Evolutionary conservation across 306 rosid genomes (phyloP), one percentile per base, ranked within the genome.

Genomic region (Rosa multiflora): DNA sequence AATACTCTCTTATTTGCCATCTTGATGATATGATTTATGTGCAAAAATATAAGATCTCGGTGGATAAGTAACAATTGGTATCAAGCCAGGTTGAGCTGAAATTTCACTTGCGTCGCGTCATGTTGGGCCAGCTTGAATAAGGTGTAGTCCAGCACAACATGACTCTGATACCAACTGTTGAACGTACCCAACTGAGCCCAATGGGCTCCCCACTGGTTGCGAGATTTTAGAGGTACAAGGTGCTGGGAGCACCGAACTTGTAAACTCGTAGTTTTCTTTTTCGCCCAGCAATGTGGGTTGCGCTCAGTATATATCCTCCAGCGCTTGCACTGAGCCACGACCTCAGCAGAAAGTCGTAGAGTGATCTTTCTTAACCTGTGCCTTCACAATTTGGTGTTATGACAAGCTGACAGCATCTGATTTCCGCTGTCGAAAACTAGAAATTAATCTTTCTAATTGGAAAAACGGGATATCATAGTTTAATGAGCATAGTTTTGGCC

Each of bases 191-290:
- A 12, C 52, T 4, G 5, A 48, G 1, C 52, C 12, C 49, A 10
- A 10, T 0, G 49, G 49, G 49, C 49, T 46, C 3, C 3, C 3
- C 49, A 46, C 12, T 46, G 10, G 49, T 0, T 10, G 4, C 37
- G 49, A 46, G 13, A 10, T 12, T 2, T 46, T 1, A 32, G 37
- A 32, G 13, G 13, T 46, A 5, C 13, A 0, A 0, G 0, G 0
- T 0, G 0, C 0, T 48, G 17, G 0, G 52, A 48, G 12, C 5
- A 2, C 4, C 3, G 17, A 12, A 1, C 0, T 48, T 14, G 14
- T 49, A 15, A 51, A 52, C 0, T 0, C 5, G 6, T n/a, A 15
- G 2, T 3, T 1, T 0, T 1, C 20, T 52, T 4, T 51, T 52
- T 52, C n/a, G 8, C 5, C 5, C 56, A 15, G 4, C 62, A 11